Conservation (phyloP, 2,329 filamentous ascomycete species). For the Fusarium continuum region DNA sequence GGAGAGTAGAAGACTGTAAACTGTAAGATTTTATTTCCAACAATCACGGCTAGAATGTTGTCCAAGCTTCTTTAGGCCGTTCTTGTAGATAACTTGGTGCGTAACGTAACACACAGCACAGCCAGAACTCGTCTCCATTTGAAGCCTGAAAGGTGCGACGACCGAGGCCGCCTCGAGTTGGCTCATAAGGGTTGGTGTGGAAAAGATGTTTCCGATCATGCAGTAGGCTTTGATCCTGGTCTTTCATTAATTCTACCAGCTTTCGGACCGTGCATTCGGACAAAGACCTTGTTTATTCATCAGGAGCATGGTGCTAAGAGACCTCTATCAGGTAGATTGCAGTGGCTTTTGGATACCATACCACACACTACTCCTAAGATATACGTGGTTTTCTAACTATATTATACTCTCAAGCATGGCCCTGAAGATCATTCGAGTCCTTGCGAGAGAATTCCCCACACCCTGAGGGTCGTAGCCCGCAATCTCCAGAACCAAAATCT, state of each 20-base stretch:
- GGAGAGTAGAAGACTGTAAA: no score
- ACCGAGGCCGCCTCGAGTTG: neutral
- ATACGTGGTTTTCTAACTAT: no score
- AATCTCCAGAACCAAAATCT: slow-evolving; percentile 63
- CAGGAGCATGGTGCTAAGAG: neutral
- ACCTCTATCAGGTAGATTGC: neutral
- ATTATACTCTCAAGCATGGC: no score
- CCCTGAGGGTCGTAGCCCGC: slow-evolving; percentile 67
- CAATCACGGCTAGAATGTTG: no score
- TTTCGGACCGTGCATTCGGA: neutral
- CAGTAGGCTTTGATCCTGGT: neutral
- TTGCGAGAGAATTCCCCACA: slow-evolving; percentile 65
- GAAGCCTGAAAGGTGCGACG: no score
- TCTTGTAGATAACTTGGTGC: no score
- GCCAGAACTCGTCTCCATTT: no score
- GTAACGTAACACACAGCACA: no score
- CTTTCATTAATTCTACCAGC: neutral
- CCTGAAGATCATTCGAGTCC: slow-evolving; percentile 57
- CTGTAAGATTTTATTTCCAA: no score
- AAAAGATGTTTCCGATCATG: neutral
- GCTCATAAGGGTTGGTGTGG: neutral
- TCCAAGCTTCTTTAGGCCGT: no score
- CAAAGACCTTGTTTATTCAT: neutral
- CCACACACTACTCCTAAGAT: no score
- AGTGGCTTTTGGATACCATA: no score